A percentile compares a stretch with the other conserved stretches of the same genome.
Conservation (phyloP, 441 rosid genomes). For the Aleurites moluccanus region DNA sequence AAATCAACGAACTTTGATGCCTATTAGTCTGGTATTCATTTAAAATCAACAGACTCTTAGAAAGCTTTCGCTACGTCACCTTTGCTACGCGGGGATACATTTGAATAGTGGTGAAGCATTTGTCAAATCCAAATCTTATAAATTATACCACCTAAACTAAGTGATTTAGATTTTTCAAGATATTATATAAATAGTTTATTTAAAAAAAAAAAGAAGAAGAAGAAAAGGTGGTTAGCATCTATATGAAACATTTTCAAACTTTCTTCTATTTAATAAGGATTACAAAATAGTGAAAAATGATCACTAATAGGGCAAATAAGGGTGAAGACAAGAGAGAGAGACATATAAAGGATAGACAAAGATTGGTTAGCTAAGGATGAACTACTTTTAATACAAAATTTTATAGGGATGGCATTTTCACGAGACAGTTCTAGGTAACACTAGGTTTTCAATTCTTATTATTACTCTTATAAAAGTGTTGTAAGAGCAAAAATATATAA, state of each 20-base stretch:
- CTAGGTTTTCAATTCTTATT: neutral
- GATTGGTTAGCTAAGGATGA: no score
- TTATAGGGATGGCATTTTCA: slow-evolving; percentile 5
- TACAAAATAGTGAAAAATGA: neutral
- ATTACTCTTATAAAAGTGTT: neutral
- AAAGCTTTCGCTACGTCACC: no score
- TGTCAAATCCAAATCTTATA: slow-evolving; percentile 29
- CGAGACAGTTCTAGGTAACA: neutral
- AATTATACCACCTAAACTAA: neutral
- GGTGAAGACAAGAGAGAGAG: neutral
- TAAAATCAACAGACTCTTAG: no score
- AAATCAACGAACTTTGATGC: no score
- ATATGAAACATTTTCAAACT: neutral
- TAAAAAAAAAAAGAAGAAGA: neutral
- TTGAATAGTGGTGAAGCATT: slow-evolving; percentile 75
- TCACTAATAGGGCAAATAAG: neutral
- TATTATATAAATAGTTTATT: neutral
- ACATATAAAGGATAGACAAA: neutral
- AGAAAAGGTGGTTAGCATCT: no score
- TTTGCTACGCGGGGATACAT: slow-evolving; percentile 75
- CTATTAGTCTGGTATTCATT: no score
- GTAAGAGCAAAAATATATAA: no score
- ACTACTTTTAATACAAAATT: neutral
- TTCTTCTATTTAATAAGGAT: neutral
- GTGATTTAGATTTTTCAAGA: neutral